Conservation (phyloP, 345 rosid genomes). For the Lumnitzera littorea region DNA sequence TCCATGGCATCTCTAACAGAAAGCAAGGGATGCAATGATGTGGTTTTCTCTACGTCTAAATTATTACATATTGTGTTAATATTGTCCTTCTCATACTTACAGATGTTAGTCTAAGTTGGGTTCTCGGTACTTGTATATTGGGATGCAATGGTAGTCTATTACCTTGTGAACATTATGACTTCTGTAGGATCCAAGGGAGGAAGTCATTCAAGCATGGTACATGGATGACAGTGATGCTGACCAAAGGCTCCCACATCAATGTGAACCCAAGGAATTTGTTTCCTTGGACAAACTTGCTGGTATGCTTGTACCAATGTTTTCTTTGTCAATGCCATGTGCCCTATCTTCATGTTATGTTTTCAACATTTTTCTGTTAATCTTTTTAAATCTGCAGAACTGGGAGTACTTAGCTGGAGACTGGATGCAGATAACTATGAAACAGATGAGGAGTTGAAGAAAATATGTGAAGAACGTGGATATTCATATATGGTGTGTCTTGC, state of each 20-base stretch:
- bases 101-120: too few relatives aligned
- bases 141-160: too few relatives aligned
- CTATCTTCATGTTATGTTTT: neutral
- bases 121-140: too few relatives aligned
- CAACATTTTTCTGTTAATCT: neutral
- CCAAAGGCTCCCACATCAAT: slow-evolving; percentile 88
- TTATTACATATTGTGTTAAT: too few relatives aligned
- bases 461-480: slow-evolving; percentile 79
- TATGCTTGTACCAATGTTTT: slow-evolving; percentile 1
- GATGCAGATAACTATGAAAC: slow-evolving; percentile 91
- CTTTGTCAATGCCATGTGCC: neutral
- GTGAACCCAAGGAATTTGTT: slow-evolving; percentile 70
- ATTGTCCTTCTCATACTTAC: too few relatives aligned
- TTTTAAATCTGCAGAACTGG: slow-evolving; percentile 43
- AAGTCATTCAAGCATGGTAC: slow-evolving; percentile 88
- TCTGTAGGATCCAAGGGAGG: slow-evolving; percentile 51
- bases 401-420: slow-evolving; percentile 82
- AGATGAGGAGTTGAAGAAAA: slow-evolving; percentile 81
- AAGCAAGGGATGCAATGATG: too few relatives aligned
- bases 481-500: slow-evolving; percentile 60
- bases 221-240: slow-evolving; percentile 81
- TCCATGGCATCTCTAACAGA: too few relatives aligned
- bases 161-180: neutral
- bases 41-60: too few relatives aligned
- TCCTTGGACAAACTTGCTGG: slow-evolving; percentile 73